These are phyloP conservation scores for Cystofilobasidium bisporidii DNA, from an alignment of 768 basidiomycete genomes.

Conservation along the genomic window DNA sequence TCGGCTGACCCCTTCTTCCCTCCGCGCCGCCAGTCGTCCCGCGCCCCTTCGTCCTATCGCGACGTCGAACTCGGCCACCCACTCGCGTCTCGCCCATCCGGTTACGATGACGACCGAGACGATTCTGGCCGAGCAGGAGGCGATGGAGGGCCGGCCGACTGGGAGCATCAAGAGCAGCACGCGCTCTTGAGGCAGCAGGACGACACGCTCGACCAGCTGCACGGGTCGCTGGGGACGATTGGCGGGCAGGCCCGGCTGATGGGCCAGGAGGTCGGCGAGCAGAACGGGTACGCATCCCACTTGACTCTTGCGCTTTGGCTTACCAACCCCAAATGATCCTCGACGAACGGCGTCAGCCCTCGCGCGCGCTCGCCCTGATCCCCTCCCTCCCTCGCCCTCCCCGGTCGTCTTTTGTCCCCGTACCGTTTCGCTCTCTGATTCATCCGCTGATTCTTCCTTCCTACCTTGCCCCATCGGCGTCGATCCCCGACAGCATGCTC, in stretches of 20 bases:
- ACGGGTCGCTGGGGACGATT: constrained; percentile 71
- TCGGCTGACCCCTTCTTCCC: too few relatives aligned
- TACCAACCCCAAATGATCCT: too few relatives aligned
- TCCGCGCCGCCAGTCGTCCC: too few relatives aligned
- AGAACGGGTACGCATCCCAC: constrained; percentile 67
- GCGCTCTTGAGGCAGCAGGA: constrained; percentile 84
- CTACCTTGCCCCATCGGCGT: neutral
- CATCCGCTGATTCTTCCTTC: too few relatives aligned
- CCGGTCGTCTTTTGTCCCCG: neutral
- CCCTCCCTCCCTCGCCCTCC: neutral
- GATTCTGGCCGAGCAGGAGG: neutral
- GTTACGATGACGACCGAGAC: neutral
- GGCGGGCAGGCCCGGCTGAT: constrained; percentile 88
- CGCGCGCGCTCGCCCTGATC: neutral
- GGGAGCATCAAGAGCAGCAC: constrained; percentile 82
- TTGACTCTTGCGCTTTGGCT: neutral
- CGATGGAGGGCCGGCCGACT: constrained; percentile 37
- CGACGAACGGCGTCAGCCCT: too few relatives aligned
- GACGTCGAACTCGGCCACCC: too few relatives aligned
- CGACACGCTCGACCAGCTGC: constrained; percentile 72
- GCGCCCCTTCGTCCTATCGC: too few relatives aligned
- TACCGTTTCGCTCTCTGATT: neutral
- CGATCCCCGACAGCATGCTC: constrained; percentile 53
- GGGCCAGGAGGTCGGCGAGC: constrained; percentile 83
- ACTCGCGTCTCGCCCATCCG: too few relatives aligned